Evolutionary conservation across 441 rosid genomes (phyloP).

Genomic region (Populus hybrid): DNA sequence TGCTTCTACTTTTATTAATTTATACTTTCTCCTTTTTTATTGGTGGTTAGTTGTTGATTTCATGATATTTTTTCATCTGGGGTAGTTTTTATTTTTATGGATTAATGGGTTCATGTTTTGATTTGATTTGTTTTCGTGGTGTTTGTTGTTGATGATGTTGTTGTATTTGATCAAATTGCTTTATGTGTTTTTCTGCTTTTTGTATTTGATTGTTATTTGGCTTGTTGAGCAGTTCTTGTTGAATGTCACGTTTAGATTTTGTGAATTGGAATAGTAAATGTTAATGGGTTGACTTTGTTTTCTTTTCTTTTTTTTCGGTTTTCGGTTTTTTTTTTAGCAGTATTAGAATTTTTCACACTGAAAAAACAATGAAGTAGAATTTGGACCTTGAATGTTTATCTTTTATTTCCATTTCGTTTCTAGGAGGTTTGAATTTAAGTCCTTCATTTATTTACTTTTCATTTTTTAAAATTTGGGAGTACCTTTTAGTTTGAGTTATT

Average conservation of each 20-base stretch:
- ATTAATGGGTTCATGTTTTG: constrained; percentile 9
- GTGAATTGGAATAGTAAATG: background rate
- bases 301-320: background rate
- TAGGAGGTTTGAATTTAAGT: background rate
- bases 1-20: background rate
- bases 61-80: background rate
- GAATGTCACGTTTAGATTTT: constrained; percentile 8
- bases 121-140: constrained; percentile 10
- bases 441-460: too few species aligned
- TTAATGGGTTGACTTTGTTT: background rate
- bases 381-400: background rate
- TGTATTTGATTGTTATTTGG: background rate
- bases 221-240: background rate
- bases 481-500: background rate
- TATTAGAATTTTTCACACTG: background rate
- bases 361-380: background rate
- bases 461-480: background rate
- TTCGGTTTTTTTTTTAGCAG: background rate
- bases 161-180: background rate
- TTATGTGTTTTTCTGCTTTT: background rate
- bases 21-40: background rate
- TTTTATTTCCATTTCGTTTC: background rate
- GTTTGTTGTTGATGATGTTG: background rate
- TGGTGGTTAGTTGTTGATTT: background rate
- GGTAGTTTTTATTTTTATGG: background rate